Evolutionary conservation across 164 flowering plant genomes (phyloP), one percentile per base, ranked within the genome.

Genomic region (Chimonanthus praecox): DNA sequence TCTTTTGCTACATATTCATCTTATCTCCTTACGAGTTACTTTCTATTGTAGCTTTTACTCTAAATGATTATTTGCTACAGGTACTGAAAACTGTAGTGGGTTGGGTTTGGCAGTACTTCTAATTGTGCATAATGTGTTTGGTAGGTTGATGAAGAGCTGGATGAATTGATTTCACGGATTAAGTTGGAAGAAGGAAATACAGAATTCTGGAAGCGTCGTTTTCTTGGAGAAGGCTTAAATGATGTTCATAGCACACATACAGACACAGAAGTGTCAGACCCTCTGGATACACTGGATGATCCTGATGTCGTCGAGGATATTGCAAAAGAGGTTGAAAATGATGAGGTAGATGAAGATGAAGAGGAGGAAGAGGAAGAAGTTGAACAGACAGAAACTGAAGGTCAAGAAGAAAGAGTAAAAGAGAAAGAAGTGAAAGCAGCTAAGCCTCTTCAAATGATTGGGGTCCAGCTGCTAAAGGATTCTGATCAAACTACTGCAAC

Each of bases 151-250:
- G 98, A 90, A 81, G 94, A 88, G 82, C 66, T 93, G 70, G 97
- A 95, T 79, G 92, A 87, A 81, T 73, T 92, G 49, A 90, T 95
- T 73, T 95, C 97, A 71, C 87, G 96, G 48, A 89, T 95, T 72
- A 86, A 85, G 79, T 79, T 95, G 76, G 74, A 95, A 58, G 98
- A 91, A 77, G 99, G 98, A 67, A 82, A 95, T 78, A 95, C 98
- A 73, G 99, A 95, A 78, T 95, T 90, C 77, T 95, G 99, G 99
- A 95, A 84, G 76, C 90, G 89, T n/a, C 93, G 99, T 7, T 95
- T 91, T 80, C 97, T 95, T 62, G 98, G 97, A 69, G 98, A 95
- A 84, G 94, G 82, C 44, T 65, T 89, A 74, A 81, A 72, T 73
- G 75, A 65, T 72, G 76, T 79, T 71, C 78, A 75, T 54, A 81